Conservation (phyloP, 2,329 filamentous ascomycete genomes). For the Scedosporium minutisporum region DNA sequence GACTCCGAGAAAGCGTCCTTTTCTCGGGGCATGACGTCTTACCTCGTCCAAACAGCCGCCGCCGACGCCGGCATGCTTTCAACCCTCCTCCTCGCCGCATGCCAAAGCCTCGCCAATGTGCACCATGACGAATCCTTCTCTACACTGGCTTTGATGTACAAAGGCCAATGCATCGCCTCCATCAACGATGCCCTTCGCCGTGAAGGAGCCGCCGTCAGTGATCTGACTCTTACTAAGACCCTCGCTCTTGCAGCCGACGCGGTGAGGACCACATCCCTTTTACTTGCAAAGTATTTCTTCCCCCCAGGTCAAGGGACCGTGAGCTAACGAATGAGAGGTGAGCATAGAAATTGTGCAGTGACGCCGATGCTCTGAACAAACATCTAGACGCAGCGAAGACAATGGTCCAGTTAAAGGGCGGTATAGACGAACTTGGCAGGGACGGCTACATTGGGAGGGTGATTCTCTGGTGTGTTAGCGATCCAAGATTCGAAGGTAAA, state of each 20-base stretch:
- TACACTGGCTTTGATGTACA: slow-evolving; percentile 9
- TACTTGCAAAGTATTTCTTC: not conserved
- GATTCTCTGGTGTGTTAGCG: not conserved
- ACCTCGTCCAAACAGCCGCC: slow-evolving; percentile 12
- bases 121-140: slow-evolving; percentile 8
- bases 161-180: slow-evolving; percentile 9
- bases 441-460: not conserved
- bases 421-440: not conserved
- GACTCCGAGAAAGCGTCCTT: slow-evolving; percentile 5
- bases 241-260: not conserved
- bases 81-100: slow-evolving; percentile 11
- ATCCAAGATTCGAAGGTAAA: not conserved
- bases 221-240: slow-evolving; percentile 13
- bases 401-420: not conserved
- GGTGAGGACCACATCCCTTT: not conserved
- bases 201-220: slow-evolving; percentile 9
- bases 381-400: not conserved
- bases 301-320: not conserved
- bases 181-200: slow-evolving; percentile 8
- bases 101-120: slow-evolving; percentile 10
- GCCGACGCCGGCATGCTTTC: slow-evolving; percentile 14
- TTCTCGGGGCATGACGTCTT: slow-evolving; percentile 7
- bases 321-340: not conserved
- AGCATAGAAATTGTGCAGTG: not conserved
- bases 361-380: slow-evolving; percentile 6